Conservation (phyloP, 202 grass and related monocot genomes). For the Schoenoplectus tabernaemontani region DNA sequence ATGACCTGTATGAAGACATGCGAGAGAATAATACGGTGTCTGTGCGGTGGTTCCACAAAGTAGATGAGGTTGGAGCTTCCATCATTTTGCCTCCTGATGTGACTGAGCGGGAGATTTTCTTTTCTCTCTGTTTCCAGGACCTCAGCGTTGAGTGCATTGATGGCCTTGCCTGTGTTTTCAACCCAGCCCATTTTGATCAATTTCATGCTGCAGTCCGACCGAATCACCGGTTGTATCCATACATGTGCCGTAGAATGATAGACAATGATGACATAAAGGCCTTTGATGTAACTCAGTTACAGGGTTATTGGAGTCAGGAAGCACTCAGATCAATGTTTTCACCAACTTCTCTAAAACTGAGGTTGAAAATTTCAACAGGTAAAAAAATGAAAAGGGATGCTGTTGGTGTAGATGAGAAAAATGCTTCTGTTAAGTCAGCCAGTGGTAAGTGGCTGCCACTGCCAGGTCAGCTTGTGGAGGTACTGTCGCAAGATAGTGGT, state of each 20-base stretch:
- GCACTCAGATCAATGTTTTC: slow-evolving; percentile 54
- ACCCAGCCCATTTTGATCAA: slow-evolving; percentile 64
- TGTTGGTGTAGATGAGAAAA: slow-evolving; percentile 6
- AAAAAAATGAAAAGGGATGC: slow-evolving; percentile 43
- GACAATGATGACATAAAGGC: slow-evolving; percentile 57
- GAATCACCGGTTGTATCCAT: slow-evolving; percentile 42
- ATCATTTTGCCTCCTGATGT: slow-evolving; percentile 43
- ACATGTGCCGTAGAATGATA: slow-evolving; percentile 53
- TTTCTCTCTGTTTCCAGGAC: slow-evolving; percentile 77
- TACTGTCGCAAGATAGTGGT: slow-evolving; percentile 87
- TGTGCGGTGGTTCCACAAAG: slow-evolving; percentile 83
- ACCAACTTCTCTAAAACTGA: slow-evolving; percentile 57
- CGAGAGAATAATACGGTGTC: slow-evolving; percentile 63
- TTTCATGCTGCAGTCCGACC: slow-evolving; percentile 32
- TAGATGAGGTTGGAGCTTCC: slow-evolving; percentile 55
- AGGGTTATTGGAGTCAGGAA: slow-evolving; percentile 94
- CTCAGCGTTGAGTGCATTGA: slow-evolving; percentile 95
- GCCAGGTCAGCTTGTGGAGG: slow-evolving; percentile 58
- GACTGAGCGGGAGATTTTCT: slow-evolving; percentile 71
- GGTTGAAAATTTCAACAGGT: slow-evolving; percentile 51
- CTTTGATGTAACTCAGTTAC: slow-evolving; percentile 69
- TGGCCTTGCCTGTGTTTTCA: slow-evolving; percentile 76
- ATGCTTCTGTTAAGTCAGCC: not conserved
- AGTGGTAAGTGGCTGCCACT: slow-evolving; percentile 27
- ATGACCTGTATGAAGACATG: slow-evolving; percentile 82